A percentile compares a stretch with the other conserved stretches of the same genome.
These are phyloP conservation scores for Agaricus sinodeliciosus DNA, from an alignment of 768 basidiomycete genomes.

Conservation along the genomic window DNA sequence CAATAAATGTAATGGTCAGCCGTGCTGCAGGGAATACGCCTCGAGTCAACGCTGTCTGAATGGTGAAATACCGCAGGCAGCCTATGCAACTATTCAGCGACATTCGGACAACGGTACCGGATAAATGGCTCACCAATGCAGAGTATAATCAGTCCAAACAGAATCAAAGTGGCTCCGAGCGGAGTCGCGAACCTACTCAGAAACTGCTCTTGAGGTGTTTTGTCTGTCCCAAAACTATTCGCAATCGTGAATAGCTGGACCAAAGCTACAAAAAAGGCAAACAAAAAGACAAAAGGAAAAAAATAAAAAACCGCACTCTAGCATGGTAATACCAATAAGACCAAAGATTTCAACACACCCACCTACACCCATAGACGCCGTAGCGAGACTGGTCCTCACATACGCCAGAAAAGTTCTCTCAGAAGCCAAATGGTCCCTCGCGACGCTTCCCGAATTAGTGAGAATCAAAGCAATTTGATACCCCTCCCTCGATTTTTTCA, in stretches of 20 bases:
- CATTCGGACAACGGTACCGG: background rate
- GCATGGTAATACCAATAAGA: background rate
- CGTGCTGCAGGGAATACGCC: conserved; percentile 10
- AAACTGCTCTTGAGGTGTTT: background rate
- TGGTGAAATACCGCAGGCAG: conserved; percentile 11
- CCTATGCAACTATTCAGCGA: background rate
- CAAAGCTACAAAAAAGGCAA: conserved; percentile 9
- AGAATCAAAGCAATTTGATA: conserved; percentile 19
- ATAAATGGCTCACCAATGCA: conserved; percentile 7
- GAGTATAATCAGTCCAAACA: conserved; percentile 5
- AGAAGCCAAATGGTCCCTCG: conserved; percentile 48
- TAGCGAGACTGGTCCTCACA: conserved; percentile 46
- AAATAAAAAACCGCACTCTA: background rate
- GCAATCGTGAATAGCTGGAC: conserved; percentile 15
- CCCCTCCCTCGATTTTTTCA: conserved; percentile 9
- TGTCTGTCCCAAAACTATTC: background rate
- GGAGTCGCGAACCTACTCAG: conserved; percentile 11
- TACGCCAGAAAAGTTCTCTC: conserved; percentile 53
- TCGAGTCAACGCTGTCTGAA: conserved; percentile 8
- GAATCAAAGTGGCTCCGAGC: conserved; percentile 10
- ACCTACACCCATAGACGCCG: conserved; percentile 48
- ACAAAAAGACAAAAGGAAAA: background rate
- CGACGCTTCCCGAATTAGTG: conserved; percentile 46
- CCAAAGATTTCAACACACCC: conserved; percentile 13
- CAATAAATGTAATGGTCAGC: conserved; percentile 1